Evolutionary conservation across 2,329 filamentous ascomycete genomes (phyloP), one percentile per base, ranked within the genome.

Genomic region (Phaeosphaeria sp.): DNA sequence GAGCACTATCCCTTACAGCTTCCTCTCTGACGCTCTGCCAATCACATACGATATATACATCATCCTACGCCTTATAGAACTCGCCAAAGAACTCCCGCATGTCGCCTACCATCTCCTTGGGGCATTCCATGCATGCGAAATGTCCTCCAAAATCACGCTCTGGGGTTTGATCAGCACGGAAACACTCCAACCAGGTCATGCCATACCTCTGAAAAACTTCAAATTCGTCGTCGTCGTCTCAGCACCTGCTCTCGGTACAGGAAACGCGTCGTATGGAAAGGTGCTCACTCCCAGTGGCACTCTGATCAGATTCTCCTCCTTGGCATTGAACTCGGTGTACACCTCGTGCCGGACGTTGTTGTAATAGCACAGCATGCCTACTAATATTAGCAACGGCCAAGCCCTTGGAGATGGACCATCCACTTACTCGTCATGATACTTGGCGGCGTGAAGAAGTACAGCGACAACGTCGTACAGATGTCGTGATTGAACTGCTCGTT

Each of bases 381-480:
- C 3, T 15, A 6, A 22, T 24, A 17, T 22, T 15, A 46, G 21
- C 20, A 22, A 43, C 40, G n/a, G 40, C 40, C 40, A 36, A 36
- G 30, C 40, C 3, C 40, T 2, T 6, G 17, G 11, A 43, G 6
- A 11, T 2, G 3, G 15, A 3, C 21, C 3, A 18, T 25, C 11
- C 11, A 46, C 43, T 25, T 46, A 46, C 66, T 73, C 2, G 74
- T 74, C 67, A 76, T 75, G 57, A 79, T 74, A 54, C 71, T 67
- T 13, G 64, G 74, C 25, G 72, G 65, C 6, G 75, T 77, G 57
- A 78, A 76, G 60, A 77, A 79, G 57, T 79, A 80, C 47, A 79
- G 49, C 20, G 55, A 63, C 22, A 67, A 50, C 42, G 63, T 67
- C 22, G 68, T 64, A 43, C 57, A 61, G 53, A 76, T 39, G 65